Percentiles rank a stretch among this genome's conserved stretches.
phyloP scores from a whole-genome alignment of 2,329 filamentous ascomycete species.

The Verticillium klebahnii region DNA sequence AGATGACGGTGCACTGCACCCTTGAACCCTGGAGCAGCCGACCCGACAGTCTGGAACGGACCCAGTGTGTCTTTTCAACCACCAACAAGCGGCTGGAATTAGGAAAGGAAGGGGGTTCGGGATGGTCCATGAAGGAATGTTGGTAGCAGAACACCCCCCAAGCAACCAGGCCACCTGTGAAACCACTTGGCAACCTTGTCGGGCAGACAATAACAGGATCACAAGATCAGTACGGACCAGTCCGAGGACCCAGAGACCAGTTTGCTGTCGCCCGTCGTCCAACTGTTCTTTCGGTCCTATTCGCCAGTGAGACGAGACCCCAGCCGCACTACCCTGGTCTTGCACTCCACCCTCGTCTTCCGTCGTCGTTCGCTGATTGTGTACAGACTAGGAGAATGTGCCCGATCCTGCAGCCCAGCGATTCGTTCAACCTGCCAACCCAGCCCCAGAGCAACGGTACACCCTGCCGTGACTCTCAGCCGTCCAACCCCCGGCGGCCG shows the following conservation, averaged over 20 bases:
- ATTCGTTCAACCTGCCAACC: neutral
- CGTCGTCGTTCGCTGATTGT: neutral
- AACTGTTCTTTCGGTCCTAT: neutral
- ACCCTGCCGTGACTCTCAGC: neutral
- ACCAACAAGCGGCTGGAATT: neutral
- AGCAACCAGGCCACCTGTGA: neutral
- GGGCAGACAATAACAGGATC: neutral
- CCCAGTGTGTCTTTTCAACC: neutral
- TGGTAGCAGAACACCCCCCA: neutral
- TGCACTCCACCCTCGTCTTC: neutral
- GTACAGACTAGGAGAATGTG: neutral
- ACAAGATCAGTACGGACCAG: neutral
- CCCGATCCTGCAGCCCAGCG: neutral
- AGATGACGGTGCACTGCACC: neutral
- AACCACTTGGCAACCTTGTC: neutral
- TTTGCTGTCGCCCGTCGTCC: neutral
- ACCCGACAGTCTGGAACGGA: slow-evolving; percentile 3
- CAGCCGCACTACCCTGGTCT: neutral
- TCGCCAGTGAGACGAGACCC: neutral
- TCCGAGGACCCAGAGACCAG: neutral
- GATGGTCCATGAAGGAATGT: neutral
- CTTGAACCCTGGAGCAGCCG: slow-evolving; percentile 1
- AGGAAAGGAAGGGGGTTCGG: neutral
- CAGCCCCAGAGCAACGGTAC: neutral
- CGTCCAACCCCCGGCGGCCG: neutral